phyloP scores from a whole-genome alignment of 163 green algal genomes.

The Scenedesmus sp. region DNA sequence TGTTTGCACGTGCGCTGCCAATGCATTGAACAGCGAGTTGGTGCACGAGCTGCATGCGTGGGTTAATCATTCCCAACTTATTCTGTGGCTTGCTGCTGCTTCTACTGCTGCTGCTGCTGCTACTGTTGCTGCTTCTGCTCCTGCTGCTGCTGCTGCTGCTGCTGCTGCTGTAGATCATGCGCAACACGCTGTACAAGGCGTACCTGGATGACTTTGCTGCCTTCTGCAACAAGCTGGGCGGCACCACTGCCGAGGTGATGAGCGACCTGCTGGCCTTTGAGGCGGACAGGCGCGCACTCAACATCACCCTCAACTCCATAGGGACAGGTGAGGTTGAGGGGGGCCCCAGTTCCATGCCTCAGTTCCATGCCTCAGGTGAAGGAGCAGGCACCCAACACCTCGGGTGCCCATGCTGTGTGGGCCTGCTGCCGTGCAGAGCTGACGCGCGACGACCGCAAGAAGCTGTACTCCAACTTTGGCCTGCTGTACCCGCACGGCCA shows the following conservation, averaged over 20 bases:
- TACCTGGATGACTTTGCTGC: conserved; percentile 95
- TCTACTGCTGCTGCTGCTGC: too few relatives aligned
- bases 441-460: conserved; percentile 94
- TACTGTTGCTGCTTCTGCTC: not conserved
- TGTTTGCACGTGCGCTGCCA: too few relatives aligned
- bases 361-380: too few relatives aligned
- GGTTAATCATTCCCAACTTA: too few relatives aligned
- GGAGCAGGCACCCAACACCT: too few relatives aligned
- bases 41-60: too few relatives aligned
- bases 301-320: conserved; percentile 99
- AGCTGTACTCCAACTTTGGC: conserved; percentile 97
- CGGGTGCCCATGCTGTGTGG: too few relatives aligned
- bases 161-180: conserved; percentile 47
- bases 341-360: not conserved
- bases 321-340: conserved; percentile 77
- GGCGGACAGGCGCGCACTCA: conserved; percentile 96
- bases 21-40: too few relatives aligned
- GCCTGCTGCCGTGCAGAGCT: conserved; percentile 97
- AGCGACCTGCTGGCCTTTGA: conserved; percentile 95
- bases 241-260: conserved; percentile 94
- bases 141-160: not conserved
- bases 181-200: conserved; percentile 87
- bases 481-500: conserved; percentile 97
- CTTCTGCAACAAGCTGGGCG: conserved; percentile 88
- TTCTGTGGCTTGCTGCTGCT: too few relatives aligned